Base-by-base conservation (phyloP, 2,329 filamentous ascomycete genomes). In the Penicillium sp. region DNA sequence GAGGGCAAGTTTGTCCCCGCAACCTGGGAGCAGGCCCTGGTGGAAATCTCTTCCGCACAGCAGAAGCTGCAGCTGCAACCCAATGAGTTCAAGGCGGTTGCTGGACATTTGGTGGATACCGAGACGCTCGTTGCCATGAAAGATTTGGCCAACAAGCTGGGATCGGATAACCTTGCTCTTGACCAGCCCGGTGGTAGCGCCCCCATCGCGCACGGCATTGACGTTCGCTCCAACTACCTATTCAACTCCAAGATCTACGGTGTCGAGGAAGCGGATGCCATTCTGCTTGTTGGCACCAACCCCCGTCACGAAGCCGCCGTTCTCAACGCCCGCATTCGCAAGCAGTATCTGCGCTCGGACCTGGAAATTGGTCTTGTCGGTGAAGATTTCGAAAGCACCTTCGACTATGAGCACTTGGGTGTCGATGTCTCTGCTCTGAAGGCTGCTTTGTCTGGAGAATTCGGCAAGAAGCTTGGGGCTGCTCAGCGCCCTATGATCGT, bases 401-500 rank as follows among this genome's bases (percentile, higher is more conserved):
- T 97, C 64, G 90, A 95, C 61, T 95, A 91, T 63, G 85, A 95
- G 71, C 88, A 96, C 65, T 81, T 97, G 32, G 93, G 93, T 57
- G 75, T 78, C 42, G 87, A 91, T 68, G 79, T 86, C 51, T 81
- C 81, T 26, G 82, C 89, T 47, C 77, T 98, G 27, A 95, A 97
- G 79, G 79, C 83, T 62, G 87, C 87, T 38, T 82, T 98, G 47
- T 76, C 86, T 42, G 91, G 93, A 32, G 77, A 84, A 26, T 98
- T 96, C 66, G 91, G 91, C 69, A 90, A 96, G 81, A 95, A 90
- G 75, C 82, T 98, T 44, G 80, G 86, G 63, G 75, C 80, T 42
- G 90, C 93, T 36, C 86, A 96, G 80, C 85, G 82, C 61, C 93
- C 93, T 42, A 95, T 98, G 89, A 95, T 98, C 64, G 85, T 98